Conservation (phyloP, 208 protist species). For the Leishmania braziliensis region DNA sequence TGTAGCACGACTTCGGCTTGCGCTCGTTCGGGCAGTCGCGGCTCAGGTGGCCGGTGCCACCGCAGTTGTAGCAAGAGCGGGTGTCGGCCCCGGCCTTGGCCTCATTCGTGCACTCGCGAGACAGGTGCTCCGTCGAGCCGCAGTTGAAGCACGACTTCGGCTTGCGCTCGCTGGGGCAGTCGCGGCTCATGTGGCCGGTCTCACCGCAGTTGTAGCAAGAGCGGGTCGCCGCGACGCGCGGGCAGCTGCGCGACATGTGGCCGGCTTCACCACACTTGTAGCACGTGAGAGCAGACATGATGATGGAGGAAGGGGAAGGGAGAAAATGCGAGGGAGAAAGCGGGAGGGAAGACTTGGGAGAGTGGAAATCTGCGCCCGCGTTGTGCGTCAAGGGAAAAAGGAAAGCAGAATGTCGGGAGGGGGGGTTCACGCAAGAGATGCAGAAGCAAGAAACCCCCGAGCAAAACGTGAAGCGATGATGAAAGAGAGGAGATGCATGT, state of each 20-base stretch:
- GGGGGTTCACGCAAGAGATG: neutral
- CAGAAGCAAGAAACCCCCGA: neutral
- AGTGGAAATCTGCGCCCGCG: conserved; percentile 5
- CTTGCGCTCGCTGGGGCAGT: conserved; percentile 63
- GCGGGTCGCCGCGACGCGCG: conserved; percentile 37
- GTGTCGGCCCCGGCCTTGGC: conserved; percentile 45
- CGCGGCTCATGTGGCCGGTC: conserved; percentile 64
- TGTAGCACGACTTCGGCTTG: conserved; percentile 51
- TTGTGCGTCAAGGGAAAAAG: neutral
- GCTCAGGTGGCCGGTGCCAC: conserved; percentile 67
- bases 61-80: conserved; percentile 78
- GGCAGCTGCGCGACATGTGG: conserved; percentile 67
- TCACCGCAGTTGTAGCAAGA: conserved; percentile 66
- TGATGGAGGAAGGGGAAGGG: conserved; percentile 19
- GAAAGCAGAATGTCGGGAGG: neutral
- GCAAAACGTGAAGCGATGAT: neutral
- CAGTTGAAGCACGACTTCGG: conserved; percentile 74
- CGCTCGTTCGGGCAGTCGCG: conserved; percentile 70
- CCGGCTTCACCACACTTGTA: conserved; percentile 68
- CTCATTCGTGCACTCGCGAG: conserved; percentile 61
- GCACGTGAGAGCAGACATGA: conserved; percentile 55
- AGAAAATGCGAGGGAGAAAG: neutral
- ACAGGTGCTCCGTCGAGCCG: conserved; percentile 72
- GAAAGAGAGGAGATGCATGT: neutral
- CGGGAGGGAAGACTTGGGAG: neutral